phyloP scores from a whole-genome alignment of 1,284 basidiomycete genomes.

The Apiotrichum sp. region DNA sequence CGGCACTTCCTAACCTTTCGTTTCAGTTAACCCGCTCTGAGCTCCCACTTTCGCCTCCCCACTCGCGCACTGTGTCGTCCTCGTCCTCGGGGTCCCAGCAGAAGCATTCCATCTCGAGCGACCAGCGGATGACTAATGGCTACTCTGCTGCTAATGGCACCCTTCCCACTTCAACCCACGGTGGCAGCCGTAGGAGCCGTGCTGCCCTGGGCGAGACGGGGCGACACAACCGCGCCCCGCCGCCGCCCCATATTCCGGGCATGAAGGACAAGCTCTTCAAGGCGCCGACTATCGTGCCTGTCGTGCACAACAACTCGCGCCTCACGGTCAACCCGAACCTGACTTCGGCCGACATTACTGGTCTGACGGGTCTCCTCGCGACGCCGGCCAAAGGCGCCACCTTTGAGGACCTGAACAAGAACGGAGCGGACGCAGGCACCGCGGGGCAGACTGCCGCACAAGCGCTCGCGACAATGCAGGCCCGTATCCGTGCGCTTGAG shows the following conservation, averaged over 20 bases:
- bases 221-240: slow-evolving; percentile 20
- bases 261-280: background rate
- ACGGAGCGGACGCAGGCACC: slow-evolving; percentile 27
- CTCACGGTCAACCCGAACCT: background rate
- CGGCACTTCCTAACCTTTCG: slow-evolving; percentile 49
- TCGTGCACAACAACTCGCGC: background rate
- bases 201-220: slow-evolving; percentile 27
- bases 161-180: no score
- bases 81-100: slow-evolving; percentile 4
- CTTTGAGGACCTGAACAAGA: slow-evolving; percentile 32
- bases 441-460: slow-evolving; percentile 25
- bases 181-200: slow-evolving; percentile 12
- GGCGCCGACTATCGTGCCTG: background rate
- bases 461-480: slow-evolving; percentile 35
- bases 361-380: slow-evolving; percentile 42
- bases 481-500: slow-evolving; percentile 53
- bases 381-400: slow-evolving; percentile 41
- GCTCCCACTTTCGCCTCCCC: slow-evolving; percentile 34
- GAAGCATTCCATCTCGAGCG: background rate
- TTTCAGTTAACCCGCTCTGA: slow-evolving; percentile 37
- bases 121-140: no score
- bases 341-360: slow-evolving; percentile 35
- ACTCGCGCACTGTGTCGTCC: slow-evolving; percentile 21
- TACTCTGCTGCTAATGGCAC: background rate
- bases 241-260: background rate